phyloP scores from a whole-genome alignment of 441 rosid genomes.

The Pelargonium cotyledonis region DNA sequence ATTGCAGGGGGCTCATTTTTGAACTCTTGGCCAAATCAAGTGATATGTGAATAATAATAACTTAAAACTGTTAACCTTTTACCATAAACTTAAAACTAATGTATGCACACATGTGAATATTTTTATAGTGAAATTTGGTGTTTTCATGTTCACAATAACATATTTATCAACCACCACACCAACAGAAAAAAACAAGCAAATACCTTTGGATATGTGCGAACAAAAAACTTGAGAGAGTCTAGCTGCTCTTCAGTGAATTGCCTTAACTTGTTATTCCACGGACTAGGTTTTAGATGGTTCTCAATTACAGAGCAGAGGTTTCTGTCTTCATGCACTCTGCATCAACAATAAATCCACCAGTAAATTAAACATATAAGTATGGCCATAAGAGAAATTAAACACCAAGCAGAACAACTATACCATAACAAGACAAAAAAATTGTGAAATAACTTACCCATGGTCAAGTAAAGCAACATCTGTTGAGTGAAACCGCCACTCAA shows the following conservation, averaged over 20 bases:
- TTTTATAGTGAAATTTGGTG: no score
- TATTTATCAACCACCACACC: not conserved
- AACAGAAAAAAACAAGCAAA: not conserved
- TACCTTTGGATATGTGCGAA: slow-evolving; percentile 59
- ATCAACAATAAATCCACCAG: slow-evolving; percentile 13
- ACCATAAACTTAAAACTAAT: no score
- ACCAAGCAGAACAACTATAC: not conserved
- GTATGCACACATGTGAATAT: no score
- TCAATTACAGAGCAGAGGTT: slow-evolving; percentile 42
- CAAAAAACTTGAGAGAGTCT: slow-evolving; percentile 51
- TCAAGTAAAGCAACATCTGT: slow-evolving; percentile 52
- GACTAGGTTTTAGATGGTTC: slow-evolving; percentile 68
- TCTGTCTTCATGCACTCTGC: slow-evolving; percentile 62
- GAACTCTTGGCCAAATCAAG: no score
- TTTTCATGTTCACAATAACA: not conserved
- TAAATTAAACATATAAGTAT: slow-evolving; percentile 11
- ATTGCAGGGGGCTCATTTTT: no score
- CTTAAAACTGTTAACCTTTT: no score
- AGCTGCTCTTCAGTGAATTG: slow-evolving; percentile 52
- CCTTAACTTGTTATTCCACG: slow-evolving; percentile 59
- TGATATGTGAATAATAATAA: no score
- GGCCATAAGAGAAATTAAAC: not conserved
- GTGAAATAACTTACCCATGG: slow-evolving; percentile 45
- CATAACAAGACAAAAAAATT: not conserved
- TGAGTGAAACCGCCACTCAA: slow-evolving; percentile 80